These are phyloP conservation scores for Eimeria tenella DNA, from an alignment of 169 alveolate genomes.

Conservation along the genomic window DNA sequence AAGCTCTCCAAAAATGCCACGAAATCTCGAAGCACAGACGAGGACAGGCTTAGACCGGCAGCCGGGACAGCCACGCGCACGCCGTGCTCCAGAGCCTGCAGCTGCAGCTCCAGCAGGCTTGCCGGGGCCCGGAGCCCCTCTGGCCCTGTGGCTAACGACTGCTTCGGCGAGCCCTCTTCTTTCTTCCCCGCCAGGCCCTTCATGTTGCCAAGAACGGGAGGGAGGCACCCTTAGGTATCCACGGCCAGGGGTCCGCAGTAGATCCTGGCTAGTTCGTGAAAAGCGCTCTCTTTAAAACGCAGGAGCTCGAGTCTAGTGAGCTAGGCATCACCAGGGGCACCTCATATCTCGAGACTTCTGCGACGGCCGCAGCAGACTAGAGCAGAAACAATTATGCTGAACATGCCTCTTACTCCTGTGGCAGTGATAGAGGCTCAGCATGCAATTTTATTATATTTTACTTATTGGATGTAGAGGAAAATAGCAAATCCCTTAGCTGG, in stretches of 20 bases:
- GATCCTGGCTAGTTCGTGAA: background rate
- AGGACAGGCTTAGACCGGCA: background rate
- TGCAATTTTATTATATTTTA: no score
- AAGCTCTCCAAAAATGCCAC: conserved; percentile 9
- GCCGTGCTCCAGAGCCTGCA: background rate
- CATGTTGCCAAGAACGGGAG: background rate
- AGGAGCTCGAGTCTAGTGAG: background rate
- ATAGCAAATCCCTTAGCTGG: background rate
- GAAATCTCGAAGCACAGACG: conserved; percentile 14
- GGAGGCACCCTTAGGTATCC: no score
- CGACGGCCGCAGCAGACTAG: no score
- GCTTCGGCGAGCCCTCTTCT: background rate
- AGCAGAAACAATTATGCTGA: no score
- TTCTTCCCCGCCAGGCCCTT: background rate
- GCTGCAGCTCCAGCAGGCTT: conserved; percentile 56
- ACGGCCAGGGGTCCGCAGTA: no score
- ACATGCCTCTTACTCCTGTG: no score
- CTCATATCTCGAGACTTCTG: conserved; percentile 20
- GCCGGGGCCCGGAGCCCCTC: background rate
- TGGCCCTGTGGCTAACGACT: background rate
- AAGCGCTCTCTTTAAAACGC: background rate
- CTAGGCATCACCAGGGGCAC: background rate
- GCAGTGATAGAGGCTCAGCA: no score
- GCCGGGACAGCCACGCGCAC: background rate
- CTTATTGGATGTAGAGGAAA: background rate